Evolutionary conservation across 23 red algal species (phyloP), one percentile per base, ranked within the genome.

Genomic region (Chondrus crispus): DNA sequence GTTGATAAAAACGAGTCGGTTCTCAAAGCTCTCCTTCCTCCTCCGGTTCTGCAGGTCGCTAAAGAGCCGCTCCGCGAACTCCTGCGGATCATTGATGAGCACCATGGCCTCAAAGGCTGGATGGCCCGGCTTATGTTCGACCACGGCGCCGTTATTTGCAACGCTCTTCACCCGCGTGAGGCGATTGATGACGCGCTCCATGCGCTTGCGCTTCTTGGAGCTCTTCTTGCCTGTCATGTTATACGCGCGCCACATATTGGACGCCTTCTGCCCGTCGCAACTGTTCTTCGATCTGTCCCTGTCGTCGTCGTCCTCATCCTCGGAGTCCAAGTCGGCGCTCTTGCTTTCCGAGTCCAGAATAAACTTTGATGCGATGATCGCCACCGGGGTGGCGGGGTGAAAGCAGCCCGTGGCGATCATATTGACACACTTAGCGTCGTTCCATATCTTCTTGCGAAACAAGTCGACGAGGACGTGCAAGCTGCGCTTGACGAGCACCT

Each of bases 21-120:
- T 85, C 10, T 94, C 91, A 74, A 76, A 98, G 47, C 60, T 46
- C 44, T 95, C 91, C 74, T 85, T 90, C 40, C 80, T 68, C 8
- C 88, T 60, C 12, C 85, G 52, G 19, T 52, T 90, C 22, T 93
- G 85, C 35, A 98, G 58, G 43, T 98, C 95, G 29, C 73, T 62
- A 83, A 94, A 98, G 10, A 98, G 79, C 12, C 85, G 81, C 53
- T 98, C 95, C 37, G 95, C 81, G 63, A 95, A 93, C 47, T 90
- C 85, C 69, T 98, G 93, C 7, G 93, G 93, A 68, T 95, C 89
- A 73, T 95, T 88, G 60, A 98, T 46, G 45, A 95, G 63, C 85
- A 85, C 57, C 74, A 98, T 75, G 1, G 93, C 83, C 46, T 91
- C 69, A 26, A 82, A 42, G 13, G 88, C 46, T 51, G 77, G 73